A percentile compares a stretch with the other conserved stretches of the same genome.
Evolutionary conservation across 2,329 filamentous ascomycete genomes (phyloP).

Genomic region (Penicillium palitans): DNA sequence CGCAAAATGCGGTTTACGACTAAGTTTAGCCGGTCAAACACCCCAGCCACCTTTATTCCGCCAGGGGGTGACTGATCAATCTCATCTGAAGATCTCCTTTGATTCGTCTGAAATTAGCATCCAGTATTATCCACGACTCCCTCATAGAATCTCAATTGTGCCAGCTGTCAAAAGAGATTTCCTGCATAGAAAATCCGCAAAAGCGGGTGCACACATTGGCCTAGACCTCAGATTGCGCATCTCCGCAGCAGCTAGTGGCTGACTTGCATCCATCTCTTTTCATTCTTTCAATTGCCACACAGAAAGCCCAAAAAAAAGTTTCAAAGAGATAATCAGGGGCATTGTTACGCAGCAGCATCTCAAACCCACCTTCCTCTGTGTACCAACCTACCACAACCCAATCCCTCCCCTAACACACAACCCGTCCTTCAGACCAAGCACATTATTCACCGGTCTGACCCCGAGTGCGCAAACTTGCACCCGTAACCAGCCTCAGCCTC

Average conservation of each 20-base stretch:
- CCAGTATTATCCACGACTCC: not conserved
- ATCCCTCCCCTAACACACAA: not conserved
- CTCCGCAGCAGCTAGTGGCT: slow-evolving; percentile 26
- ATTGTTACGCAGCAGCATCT: not conserved
- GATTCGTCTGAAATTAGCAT: not conserved
- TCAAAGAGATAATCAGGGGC: not conserved
- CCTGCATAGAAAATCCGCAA: slow-evolving; percentile 17
- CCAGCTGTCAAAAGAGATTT: slow-evolving; percentile 5
- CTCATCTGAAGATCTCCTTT: not conserved
- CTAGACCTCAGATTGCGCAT: slow-evolving; percentile 22
- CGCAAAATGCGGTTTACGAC: not conserved
- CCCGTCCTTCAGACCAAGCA: not conserved
- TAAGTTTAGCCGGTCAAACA: slow-evolving; percentile 4
- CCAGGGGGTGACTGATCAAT: not conserved
- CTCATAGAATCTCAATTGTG: not conserved
- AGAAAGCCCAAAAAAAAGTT: slow-evolving; percentile 10
- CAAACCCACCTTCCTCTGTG: not conserved
- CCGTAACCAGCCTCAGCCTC: not conserved
- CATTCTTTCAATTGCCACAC: slow-evolving; percentile 21
- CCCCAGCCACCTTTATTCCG: slow-evolving; percentile 28
- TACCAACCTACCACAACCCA: slow-evolving; percentile 2
- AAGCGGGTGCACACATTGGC: slow-evolving; percentile 19
- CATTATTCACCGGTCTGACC: not conserved
- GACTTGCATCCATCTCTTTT: slow-evolving; percentile 25
- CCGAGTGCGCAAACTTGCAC: not conserved